These are phyloP conservation scores for Termitomyces sp. DNA, from an alignment of 768 basidiomycete genomes.

Conservation along the genomic window DNA sequence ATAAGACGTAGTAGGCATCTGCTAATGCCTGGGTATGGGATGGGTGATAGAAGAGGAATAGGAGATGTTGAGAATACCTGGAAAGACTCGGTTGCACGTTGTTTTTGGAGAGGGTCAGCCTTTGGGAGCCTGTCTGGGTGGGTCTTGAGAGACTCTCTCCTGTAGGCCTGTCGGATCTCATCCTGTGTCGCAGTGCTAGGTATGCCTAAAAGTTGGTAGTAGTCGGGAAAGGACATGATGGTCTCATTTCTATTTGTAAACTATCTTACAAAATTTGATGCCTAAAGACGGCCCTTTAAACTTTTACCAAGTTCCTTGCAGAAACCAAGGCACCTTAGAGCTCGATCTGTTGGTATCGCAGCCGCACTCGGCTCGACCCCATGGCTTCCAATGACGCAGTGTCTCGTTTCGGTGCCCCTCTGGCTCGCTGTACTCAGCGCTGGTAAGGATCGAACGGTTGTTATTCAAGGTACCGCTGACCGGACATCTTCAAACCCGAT, in stretches of 20 bases:
- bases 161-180: constrained; percentile 75
- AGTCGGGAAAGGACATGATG: constrained; percentile 78
- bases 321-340: too few species aligned
- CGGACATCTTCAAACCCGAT: too few species aligned
- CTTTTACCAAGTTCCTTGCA: too few species aligned
- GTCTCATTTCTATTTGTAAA: constrained; percentile 1
- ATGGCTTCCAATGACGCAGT: too few species aligned
- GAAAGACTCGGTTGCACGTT: constrained; percentile 77
- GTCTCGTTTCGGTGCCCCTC: too few species aligned
- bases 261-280: too few species aligned
- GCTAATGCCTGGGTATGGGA: constrained; percentile 61
- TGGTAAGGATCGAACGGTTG: too few species aligned
- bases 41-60: constrained; percentile 1
- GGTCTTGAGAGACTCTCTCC: constrained; percentile 80
- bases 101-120: constrained; percentile 67
- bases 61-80: constrained; percentile 43
- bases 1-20: constrained; percentile 92
- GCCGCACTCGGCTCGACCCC: too few species aligned
- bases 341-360: too few species aligned
- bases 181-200: constrained; percentile 58
- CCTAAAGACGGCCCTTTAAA: too few species aligned
- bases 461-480: too few species aligned
- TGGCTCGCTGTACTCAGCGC: too few species aligned
- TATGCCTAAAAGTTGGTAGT: constrained; percentile 64
- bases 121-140: constrained; percentile 84